phyloP scores from a whole-genome alignment of 768 basidiomycete species.

The Auricularia sp. region DNA sequence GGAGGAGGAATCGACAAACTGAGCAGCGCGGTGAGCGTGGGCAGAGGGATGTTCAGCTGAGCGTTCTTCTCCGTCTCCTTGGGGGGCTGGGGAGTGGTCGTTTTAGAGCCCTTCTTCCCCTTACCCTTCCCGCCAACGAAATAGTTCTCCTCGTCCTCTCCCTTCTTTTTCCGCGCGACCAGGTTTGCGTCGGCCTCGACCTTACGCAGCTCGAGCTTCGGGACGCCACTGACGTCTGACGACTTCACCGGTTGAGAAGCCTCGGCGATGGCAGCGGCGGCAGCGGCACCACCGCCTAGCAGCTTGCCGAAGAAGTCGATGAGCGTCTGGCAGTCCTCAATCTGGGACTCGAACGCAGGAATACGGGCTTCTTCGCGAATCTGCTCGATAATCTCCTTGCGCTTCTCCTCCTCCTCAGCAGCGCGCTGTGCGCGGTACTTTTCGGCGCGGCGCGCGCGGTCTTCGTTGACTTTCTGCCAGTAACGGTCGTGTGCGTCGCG shows the following conservation, averaged over 20 bases:
- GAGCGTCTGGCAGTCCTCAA: conserved; percentile 93
- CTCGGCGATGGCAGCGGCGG: conserved; percentile 20
- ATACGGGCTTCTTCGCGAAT: conserved; percentile 82
- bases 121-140: conserved; percentile 59
- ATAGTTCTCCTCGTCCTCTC: conserved; percentile 70
- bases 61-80: conserved; percentile 23
- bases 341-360: conserved; percentile 85
- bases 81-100: conserved; percentile 23
- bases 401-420: conserved; percentile 69
- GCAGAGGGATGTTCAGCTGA: conserved; percentile 65
- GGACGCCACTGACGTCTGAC: conserved; percentile 46
- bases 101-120: conserved; percentile 54
- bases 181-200: conserved; percentile 67
- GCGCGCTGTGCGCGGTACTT: conserved; percentile 61
- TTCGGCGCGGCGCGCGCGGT: conserved; percentile 75
- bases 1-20: conserved; percentile 87
- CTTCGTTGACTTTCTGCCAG: conserved; percentile 79
- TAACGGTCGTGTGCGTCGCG: conserved; percentile 77
- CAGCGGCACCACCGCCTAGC: conserved; percentile 25
- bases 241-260: conserved; percentile 25
- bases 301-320: conserved; percentile 77
- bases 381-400: conserved; percentile 65
- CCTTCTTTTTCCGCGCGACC: conserved; percentile 85
- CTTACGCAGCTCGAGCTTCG: conserved; percentile 74
- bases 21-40: conserved; percentile 82